phyloP scores from a whole-genome alignment of 192 early-diverging fungal genomes.

The Radiomyces spectabilis region DNA sequence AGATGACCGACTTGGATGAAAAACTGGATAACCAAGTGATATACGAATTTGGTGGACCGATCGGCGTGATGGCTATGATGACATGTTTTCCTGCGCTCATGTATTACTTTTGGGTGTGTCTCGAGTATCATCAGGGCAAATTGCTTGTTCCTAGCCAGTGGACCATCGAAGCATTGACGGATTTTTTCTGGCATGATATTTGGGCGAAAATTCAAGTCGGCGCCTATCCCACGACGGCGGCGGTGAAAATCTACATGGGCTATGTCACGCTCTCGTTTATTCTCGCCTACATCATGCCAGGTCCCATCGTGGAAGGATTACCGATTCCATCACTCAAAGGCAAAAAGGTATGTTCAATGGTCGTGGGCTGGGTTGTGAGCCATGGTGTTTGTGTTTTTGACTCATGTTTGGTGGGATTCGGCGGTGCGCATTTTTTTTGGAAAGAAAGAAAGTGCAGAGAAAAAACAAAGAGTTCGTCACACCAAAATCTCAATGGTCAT shows the following conservation, averaged over 20 bases:
- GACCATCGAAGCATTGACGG: conserved; percentile 13
- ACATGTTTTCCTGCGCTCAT: conserved; percentile 63
- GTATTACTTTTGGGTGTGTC: conserved; percentile 69
- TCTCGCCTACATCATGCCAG: conserved; percentile 58
- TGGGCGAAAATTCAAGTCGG: conserved; percentile 36
- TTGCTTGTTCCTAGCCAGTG: conserved; percentile 35
- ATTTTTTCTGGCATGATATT: conserved; percentile 35
- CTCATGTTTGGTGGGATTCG: too few relatives aligned
- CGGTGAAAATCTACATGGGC: conserved; percentile 50
- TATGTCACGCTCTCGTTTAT: conserved; percentile 52
- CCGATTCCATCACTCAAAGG: conserved; percentile 59
- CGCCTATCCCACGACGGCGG: conserved; percentile 45
- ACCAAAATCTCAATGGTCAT: too few relatives aligned
- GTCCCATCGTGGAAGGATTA: conserved; percentile 57
- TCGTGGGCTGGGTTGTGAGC: neutral
- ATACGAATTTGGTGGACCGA: conserved; percentile 68
- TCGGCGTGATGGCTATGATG: conserved; percentile 64
- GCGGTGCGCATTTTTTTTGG: too few relatives aligned
- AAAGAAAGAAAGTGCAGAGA: neutral
- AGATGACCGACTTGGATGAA: conserved; percentile 34
- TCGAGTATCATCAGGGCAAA: conserved; percentile 58
- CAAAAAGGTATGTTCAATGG: conserved; percentile 18
- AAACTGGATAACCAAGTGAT: conserved; percentile 55
- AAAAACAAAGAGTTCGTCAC: neutral
- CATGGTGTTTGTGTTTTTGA: too few relatives aligned